A percentile compares a stretch with the other conserved stretches of the same genome.
Evolutionary conservation across 768 basidiomycete species (phyloP).

Genomic region (Neoboletus subvelutipes): DNA sequence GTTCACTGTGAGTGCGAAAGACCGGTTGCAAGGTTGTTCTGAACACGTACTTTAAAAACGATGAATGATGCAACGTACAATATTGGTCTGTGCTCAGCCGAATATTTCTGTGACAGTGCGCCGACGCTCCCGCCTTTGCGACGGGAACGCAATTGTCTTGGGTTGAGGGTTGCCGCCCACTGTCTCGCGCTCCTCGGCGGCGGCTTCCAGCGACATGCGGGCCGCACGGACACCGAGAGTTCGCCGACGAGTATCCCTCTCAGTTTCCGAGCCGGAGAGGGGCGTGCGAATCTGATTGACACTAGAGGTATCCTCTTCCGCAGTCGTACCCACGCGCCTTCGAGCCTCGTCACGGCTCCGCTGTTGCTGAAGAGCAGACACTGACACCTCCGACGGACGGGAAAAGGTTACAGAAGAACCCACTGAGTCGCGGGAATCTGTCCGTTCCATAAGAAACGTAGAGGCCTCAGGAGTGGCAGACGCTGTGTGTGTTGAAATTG

Average conservation of each 20-base stretch:
- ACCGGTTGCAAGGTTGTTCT: background rate
- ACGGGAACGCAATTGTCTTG: constrained; percentile 35
- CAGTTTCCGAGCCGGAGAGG: constrained; percentile 51
- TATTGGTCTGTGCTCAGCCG: constrained; percentile 16
- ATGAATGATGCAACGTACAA: constrained; percentile 14
- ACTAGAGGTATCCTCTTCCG: constrained; percentile 25
- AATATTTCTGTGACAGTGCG: constrained; percentile 54
- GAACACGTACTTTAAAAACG: constrained; percentile 20
- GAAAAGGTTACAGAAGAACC: constrained; percentile 63
- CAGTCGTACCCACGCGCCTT: constrained; percentile 32
- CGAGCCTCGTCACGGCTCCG: constrained; percentile 39
- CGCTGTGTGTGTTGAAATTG: constrained; percentile 63
- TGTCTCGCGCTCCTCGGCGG: constrained; percentile 29
- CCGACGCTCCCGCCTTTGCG: constrained; percentile 42
- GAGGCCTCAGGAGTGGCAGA: constrained; percentile 43
- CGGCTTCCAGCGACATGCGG: constrained; percentile 47
- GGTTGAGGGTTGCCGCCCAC: constrained; percentile 36
- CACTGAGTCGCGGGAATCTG: constrained; percentile 46
- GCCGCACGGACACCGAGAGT: constrained; percentile 40
- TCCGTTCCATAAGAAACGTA: constrained; percentile 37
- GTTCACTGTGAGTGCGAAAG: background rate
- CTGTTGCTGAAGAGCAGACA: constrained; percentile 57
- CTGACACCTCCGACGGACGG: constrained; percentile 53
- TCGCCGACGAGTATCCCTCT: constrained; percentile 42
- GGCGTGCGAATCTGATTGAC: constrained; percentile 30